Evolutionary conservation across 495 filamentous ascomycete genomes (phyloP).

Genomic region (Melanomma pulvis-pyrius): DNA sequence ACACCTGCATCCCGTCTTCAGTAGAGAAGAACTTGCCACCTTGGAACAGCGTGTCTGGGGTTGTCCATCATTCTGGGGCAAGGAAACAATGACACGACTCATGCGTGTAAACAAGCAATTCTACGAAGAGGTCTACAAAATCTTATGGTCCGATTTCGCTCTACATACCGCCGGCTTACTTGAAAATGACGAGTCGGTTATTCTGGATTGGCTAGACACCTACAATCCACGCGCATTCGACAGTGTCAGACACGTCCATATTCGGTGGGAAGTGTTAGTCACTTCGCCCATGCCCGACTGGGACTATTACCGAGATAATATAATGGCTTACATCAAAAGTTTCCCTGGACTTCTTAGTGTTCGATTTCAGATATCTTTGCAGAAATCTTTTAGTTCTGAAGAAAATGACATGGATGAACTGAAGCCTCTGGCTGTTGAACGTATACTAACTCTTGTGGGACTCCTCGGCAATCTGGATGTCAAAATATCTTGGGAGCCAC

Average conservation of each 20-base stretch:
- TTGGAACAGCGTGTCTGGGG: not conserved
- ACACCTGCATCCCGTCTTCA: not conserved
- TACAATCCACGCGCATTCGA: not conserved
- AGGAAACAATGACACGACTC: not conserved
- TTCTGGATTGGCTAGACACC: not conserved
- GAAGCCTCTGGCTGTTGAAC: not conserved
- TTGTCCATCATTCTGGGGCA: not conserved
- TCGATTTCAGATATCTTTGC: not conserved
- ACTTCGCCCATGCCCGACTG: not conserved
- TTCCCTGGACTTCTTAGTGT: not conserved
- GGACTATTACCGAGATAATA: not conserved
- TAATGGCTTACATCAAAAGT: not conserved
- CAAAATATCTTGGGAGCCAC: not conserved
- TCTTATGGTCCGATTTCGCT: not conserved
- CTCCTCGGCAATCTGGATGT: not conserved
- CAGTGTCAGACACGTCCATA: not conserved
- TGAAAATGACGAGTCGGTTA: not conserved
- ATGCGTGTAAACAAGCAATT: conserved; percentile 1
- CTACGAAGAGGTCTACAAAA: conserved; percentile 2
- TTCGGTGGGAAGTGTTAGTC: not conserved
- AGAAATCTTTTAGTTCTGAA: no score
- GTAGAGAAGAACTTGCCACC: not conserved
- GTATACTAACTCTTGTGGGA: not conserved
- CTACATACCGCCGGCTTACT: not conserved
- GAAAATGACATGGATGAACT: not conserved